Conservation (phyloP, 2,329 filamentous ascomycete species). For the Leptographium procerum region DNA sequence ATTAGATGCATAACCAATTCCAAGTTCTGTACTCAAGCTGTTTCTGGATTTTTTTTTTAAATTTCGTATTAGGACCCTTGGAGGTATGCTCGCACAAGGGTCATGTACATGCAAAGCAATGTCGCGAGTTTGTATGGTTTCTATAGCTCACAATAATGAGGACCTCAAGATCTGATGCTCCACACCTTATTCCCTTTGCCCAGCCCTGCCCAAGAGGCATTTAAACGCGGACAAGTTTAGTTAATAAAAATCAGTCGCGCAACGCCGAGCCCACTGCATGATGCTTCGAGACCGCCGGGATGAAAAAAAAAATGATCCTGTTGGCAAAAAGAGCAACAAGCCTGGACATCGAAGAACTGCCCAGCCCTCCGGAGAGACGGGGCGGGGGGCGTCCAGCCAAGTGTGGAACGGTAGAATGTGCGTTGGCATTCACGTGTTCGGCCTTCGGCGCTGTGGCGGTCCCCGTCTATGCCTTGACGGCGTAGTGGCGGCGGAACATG, state of each 20-base stretch:
- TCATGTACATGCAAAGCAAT: not conserved
- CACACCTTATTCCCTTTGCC: not conserved
- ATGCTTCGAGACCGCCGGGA: not conserved
- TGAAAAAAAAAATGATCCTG: not conserved
- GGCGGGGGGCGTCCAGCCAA: not conserved
- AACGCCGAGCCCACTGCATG: not conserved
- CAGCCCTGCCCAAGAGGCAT: not conserved
- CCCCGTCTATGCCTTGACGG: conserved; percentile 53
- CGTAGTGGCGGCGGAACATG: conserved; percentile 75
- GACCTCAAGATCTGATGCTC: not conserved
- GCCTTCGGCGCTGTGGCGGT: not conserved
- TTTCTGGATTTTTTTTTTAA: not conserved
- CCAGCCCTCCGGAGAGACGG: not conserved
- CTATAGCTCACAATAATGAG: not conserved
- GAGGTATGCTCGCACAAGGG: not conserved
- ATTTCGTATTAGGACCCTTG: not conserved
- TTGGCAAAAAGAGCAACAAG: not conserved
- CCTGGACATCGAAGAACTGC: not conserved
- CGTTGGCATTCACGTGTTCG: not conserved
- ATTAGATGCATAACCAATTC: no score
- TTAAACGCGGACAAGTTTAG: not conserved
- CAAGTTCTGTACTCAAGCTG: not conserved
- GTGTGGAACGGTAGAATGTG: not conserved
- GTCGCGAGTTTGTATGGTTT: not conserved
- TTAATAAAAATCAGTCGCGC: not conserved